phyloP scores from a whole-genome alignment of 83 land plant genomes.

The Diphasiastrum complanatum region DNA sequence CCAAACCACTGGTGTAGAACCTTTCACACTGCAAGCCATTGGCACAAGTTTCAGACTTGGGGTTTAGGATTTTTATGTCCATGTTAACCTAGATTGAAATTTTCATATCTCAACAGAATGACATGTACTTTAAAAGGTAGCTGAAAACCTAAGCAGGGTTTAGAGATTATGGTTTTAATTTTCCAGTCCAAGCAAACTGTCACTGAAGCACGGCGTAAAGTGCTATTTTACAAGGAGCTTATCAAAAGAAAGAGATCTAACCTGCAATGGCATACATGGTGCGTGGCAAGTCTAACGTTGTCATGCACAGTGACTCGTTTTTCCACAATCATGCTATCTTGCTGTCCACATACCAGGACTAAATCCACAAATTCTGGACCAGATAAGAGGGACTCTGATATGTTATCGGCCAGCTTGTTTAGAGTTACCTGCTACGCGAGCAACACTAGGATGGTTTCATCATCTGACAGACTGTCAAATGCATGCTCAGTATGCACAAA shows the following conservation, averaged over 20 bases:
- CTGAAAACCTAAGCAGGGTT: too few species aligned
- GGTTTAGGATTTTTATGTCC: neutral
- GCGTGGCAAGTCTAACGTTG: constrained; percentile 26
- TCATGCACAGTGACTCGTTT: constrained; percentile 20
- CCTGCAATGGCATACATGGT: constrained; percentile 43
- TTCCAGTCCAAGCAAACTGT: neutral
- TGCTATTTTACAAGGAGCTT: too few species aligned
- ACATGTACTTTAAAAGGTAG: too few species aligned
- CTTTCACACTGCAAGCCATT: constrained; percentile 25
- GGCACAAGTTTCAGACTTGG: neutral
- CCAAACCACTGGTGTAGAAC: constrained; percentile 32
- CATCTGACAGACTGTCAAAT: too few species aligned
- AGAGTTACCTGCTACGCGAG: too few species aligned
- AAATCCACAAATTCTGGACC: constrained; percentile 18
- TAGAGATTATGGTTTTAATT: too few species aligned
- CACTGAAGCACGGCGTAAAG: neutral
- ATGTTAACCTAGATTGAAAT: neutral
- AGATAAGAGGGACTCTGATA: too few species aligned
- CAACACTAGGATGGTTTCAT: too few species aligned
- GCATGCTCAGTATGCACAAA: too few species aligned
- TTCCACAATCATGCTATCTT: constrained; percentile 23
- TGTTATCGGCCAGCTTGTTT: too few species aligned
- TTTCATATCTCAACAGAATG: too few species aligned
- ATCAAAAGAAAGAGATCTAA: neutral
- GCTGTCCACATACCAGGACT: constrained; percentile 37